Evolutionary conservation across 441 rosid genomes (phyloP).

Genomic region (Biscutella laevigata): DNA sequence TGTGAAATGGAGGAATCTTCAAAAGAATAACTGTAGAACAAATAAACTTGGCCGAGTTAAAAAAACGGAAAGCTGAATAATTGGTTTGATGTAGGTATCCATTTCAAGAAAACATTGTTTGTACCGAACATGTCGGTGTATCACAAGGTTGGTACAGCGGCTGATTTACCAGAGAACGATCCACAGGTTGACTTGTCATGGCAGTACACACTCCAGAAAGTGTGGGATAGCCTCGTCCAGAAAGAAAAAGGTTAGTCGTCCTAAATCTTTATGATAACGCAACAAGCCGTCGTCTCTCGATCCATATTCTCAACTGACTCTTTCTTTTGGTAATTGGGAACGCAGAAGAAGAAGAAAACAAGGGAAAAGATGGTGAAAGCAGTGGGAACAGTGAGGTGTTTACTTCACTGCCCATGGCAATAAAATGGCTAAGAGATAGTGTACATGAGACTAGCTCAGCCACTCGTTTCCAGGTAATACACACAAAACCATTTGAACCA

Average conservation of each 20-base stretch:
- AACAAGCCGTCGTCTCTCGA: background rate
- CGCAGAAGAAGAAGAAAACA: conserved; percentile 44
- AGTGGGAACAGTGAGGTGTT: conserved; percentile 69
- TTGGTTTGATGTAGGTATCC: conserved; percentile 47
- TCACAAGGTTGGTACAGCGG: conserved; percentile 65
- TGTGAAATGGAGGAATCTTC: background rate
- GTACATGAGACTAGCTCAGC: conserved; percentile 46
- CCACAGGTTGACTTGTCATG: conserved; percentile 79
- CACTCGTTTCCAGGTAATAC: conserved; percentile 60
- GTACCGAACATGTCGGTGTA: conserved; percentile 81
- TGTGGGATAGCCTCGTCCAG: conserved; percentile 72
- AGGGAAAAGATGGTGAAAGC: conserved; percentile 33
- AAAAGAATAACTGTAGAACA: background rate
- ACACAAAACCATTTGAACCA: background rate
- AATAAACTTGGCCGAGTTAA: background rate
- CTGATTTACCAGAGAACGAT: conserved; percentile 37
- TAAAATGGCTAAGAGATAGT: conserved; percentile 81
- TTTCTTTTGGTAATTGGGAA: conserved; percentile 30
- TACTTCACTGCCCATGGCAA: conserved; percentile 77
- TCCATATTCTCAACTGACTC: background rate
- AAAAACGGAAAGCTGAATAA: background rate
- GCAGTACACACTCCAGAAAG: conserved; percentile 74
- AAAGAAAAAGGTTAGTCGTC: conserved; percentile 46
- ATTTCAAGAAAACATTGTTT: conserved; percentile 82
- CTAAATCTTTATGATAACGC: background rate